Evolutionary conservation across 495 filamentous ascomycete genomes (phyloP), one percentile per base, ranked within the genome.

Genomic region (Parathielavia appendiculata): DNA sequence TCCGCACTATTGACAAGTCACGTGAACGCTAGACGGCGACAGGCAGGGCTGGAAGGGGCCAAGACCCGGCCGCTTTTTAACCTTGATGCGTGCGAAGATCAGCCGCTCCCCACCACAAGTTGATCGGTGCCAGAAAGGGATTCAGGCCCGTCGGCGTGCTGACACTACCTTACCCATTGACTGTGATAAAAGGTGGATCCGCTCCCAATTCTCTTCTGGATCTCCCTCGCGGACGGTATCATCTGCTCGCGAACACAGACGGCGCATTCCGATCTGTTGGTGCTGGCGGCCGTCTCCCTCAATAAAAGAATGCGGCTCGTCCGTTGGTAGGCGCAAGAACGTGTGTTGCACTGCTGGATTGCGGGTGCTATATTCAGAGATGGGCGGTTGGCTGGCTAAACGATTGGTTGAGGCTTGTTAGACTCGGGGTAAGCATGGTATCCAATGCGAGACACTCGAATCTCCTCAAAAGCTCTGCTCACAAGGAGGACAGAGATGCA

Each of bases 91-190:
- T 32, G 20, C 45, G 2, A 43, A 38, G 39, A 32, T 60, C 58
- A 60, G 58, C 58, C 58, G 58, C 51, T 51, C 44, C 12, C 51
- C 52, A 35, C 45, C 34, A 35, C n/a, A 2, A 30, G 51, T 36
- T 20, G 54, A 49, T 57, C 45, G 19, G 43, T 36, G 20, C 22
- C 56, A 43, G 26, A 51, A 52, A 36, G 40, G 14, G 49, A 22
- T 26, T 58, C 56, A 58, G 56, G 48, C 56, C 48, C 36, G 17
- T 34, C 34, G n/a, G 26, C 20, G 43, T 41, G 51, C 51, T 43
- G 52, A 45, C 49, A 39, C 34, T 1, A 49, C 13, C 46, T n/a
- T n/a, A n/a, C n/a, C n/a, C n/a, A n/a, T n/a, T n/a, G n/a, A n/a
- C n/a, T n/a, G n/a, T n/a, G n/a, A n/a, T n/a, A n/a, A n/a, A n/a